Conservation (phyloP, 2,329 filamentous ascomycete species). For the Nemania sp. region DNA sequence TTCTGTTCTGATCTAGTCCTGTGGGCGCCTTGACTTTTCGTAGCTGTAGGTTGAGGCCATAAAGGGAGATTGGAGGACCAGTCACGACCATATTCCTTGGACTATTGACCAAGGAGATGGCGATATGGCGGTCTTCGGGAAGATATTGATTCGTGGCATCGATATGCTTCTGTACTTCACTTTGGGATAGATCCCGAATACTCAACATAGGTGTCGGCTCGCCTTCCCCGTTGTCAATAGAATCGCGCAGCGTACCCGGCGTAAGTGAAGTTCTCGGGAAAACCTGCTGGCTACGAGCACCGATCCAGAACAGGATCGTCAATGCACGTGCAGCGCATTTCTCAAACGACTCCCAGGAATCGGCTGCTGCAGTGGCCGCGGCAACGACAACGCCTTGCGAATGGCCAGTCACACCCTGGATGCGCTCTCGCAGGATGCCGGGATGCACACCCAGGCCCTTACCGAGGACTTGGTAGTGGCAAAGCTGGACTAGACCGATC, state of each 20-base stretch:
- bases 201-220: slow-evolving; percentile 96
- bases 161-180: slow-evolving; percentile 93
- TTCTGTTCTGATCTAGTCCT: slow-evolving; percentile 92
- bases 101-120: slow-evolving; percentile 94
- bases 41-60: slow-evolving; percentile 91
- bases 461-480: slow-evolving; percentile 94
- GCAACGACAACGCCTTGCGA: slow-evolving; percentile 96
- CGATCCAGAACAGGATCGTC: slow-evolving; percentile 98
- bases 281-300: slow-evolving; percentile 92
- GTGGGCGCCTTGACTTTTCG: slow-evolving; percentile 97
- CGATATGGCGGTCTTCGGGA: slow-evolving; percentile 88
- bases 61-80: slow-evolving; percentile 91
- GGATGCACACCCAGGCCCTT: slow-evolving; percentile 88
- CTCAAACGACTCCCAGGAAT: slow-evolving; percentile 90
- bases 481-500: slow-evolving; percentile 93
- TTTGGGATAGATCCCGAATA: slow-evolving; percentile 86
- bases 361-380: slow-evolving; percentile 85
- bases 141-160: slow-evolving; percentile 96
- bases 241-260: slow-evolving; percentile 88
- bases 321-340: slow-evolving; percentile 78
- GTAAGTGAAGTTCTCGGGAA: slow-evolving; percentile 94
- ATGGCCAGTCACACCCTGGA: slow-evolving; percentile 90
- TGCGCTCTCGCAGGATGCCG: slow-evolving; percentile 80
- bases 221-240: slow-evolving; percentile 92
- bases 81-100: slow-evolving; percentile 96